Evolutionary conservation across 2,329 filamentous ascomycete species (phyloP).

Genomic region (Beauveria brongniartii): DNA sequence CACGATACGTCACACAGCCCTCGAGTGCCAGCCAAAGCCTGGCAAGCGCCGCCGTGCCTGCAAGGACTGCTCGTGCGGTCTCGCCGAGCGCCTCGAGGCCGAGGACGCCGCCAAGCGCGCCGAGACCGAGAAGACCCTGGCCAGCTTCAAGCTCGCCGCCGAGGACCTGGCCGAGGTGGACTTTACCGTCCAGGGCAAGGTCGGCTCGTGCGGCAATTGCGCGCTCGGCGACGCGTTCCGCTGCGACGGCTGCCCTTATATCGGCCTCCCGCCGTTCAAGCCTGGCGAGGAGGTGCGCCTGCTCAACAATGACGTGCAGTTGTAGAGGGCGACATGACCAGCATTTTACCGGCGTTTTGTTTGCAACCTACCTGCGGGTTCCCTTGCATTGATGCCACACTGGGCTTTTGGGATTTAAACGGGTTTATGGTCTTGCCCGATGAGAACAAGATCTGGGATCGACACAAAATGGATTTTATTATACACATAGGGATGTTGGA

Average conservation of each 20-base stretch:
- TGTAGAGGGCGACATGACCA: constrained; percentile 36
- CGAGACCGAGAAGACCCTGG: constrained; percentile 57
- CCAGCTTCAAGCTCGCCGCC: constrained; percentile 60
- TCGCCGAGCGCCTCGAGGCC: constrained; percentile 76
- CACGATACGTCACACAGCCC: constrained; percentile 39
- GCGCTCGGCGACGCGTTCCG: constrained; percentile 85
- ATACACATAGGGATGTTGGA: not conserved
- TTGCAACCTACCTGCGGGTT: not conserved
- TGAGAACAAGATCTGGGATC: constrained; percentile 9
- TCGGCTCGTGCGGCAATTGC: constrained; percentile 90
- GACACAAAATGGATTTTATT: constrained; percentile 5
- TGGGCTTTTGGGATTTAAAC: not conserved
- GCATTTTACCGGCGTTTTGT: constrained; percentile 8
- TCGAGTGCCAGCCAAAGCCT: constrained; percentile 78
- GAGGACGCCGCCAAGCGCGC: constrained; percentile 70
- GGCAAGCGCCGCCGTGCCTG: constrained; percentile 88
- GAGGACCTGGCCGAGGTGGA: constrained; percentile 82
- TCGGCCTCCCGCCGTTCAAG: constrained; percentile 92
- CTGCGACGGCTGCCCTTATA: constrained; percentile 68
- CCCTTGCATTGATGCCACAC: not conserved
- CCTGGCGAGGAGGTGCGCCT: constrained; percentile 89
- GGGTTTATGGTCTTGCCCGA: not conserved
- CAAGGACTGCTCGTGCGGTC: constrained; percentile 95
- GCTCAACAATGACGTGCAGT: constrained; percentile 76
- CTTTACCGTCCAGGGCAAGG: constrained; percentile 96